Evolutionary conservation across 176 grass and related monocot species (phyloP).

Genomic region (Alopecurus myosuroides): DNA sequence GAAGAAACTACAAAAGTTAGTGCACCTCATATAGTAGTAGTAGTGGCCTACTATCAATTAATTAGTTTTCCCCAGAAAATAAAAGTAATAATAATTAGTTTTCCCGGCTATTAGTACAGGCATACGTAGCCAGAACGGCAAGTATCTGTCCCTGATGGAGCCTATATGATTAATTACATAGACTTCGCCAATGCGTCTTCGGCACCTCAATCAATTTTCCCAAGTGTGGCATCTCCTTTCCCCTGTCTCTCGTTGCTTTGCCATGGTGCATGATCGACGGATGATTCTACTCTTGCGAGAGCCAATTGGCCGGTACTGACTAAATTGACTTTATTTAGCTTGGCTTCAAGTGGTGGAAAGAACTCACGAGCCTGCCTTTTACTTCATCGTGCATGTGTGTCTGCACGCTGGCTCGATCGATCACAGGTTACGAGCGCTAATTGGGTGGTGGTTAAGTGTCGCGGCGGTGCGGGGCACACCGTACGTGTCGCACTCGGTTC

Average conservation of each 20-base stretch:
- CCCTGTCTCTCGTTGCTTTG: neutral
- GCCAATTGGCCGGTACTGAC: neutral
- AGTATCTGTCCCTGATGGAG: neutral
- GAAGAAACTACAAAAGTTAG: neutral
- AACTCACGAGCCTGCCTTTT: conserved; percentile 23
- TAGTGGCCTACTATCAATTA: too few relatives aligned
- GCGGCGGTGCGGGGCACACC: neutral
- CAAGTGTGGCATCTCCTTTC: neutral
- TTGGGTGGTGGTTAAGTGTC: conserved; percentile 33
- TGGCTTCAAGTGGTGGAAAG: neutral
- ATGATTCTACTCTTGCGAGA: neutral
- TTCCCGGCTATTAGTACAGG: neutral
- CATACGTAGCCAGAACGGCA: neutral
- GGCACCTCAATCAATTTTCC: neutral
- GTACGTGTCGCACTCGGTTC: conserved; percentile 33
- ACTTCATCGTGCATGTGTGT: neutral
- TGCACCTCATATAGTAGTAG: neutral
- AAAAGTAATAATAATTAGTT: too few relatives aligned
- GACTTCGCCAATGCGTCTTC: neutral
- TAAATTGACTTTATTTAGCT: neutral
- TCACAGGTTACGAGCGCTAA: conserved; percentile 29
- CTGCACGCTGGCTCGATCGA: conserved; percentile 14
- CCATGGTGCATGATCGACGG: neutral
- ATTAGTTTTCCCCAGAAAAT: too few relatives aligned
- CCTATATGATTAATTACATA: neutral